Evolutionary conservation across 768 basidiomycete species (phyloP).

Genomic region (Amanita inopinata): DNA sequence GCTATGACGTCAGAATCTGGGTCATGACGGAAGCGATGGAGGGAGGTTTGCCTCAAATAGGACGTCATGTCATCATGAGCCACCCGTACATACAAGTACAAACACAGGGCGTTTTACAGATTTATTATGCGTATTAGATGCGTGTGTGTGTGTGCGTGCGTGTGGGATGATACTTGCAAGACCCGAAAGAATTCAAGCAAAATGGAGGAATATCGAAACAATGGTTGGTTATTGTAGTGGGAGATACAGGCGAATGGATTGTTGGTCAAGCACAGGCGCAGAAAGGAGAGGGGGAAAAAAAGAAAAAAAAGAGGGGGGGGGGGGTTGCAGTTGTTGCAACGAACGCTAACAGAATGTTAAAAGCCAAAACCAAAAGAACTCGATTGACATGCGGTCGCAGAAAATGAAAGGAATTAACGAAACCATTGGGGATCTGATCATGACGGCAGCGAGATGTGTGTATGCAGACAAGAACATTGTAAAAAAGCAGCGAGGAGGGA

Average conservation of each 20-base stretch:
- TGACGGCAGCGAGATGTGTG: slow-evolving; percentile 4
- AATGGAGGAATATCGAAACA: too few relatives aligned
- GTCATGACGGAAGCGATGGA: slow-evolving; percentile 13
- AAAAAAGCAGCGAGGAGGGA: neutral
- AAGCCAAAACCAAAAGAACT: slow-evolving; percentile 6
- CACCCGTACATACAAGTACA: neutral
- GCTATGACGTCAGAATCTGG: slow-evolving; percentile 16
- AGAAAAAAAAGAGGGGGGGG: neutral
- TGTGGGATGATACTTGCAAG: too few relatives aligned
- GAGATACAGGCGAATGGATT: too few relatives aligned
- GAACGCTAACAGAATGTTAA: neutral
- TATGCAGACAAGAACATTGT: slow-evolving; percentile 1
- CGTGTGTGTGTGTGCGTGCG: too few relatives aligned
- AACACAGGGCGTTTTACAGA: neutral
- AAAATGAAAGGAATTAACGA: too few relatives aligned
- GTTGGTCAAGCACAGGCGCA: neutral
- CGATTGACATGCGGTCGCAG: slow-evolving; percentile 4
- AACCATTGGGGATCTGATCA: neutral
- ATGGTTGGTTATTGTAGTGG: too few relatives aligned
- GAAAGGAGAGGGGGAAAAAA: neutral
- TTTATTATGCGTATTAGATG: neutral
- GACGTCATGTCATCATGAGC: too few relatives aligned
- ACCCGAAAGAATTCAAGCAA: too few relatives aligned
- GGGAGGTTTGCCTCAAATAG: too few relatives aligned
- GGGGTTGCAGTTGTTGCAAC: neutral